These are phyloP conservation scores for Lasiodiplodia theobromae DNA, from an alignment of 2,329 filamentous ascomycete genomes.

Conservation along the genomic window DNA sequence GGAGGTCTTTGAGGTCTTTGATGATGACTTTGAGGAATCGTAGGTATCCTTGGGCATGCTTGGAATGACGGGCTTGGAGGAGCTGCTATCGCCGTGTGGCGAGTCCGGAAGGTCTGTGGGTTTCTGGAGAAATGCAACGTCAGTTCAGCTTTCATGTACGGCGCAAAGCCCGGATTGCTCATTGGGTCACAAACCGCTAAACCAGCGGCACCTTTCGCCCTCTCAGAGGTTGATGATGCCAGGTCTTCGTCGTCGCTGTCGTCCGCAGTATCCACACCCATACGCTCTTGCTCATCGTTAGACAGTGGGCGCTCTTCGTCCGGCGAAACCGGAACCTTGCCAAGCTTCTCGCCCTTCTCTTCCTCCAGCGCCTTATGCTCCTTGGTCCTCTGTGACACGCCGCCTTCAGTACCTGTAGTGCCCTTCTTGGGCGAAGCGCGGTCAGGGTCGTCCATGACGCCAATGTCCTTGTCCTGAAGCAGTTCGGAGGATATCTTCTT, in stretches of 20 bases:
- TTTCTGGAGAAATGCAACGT: slow-evolving; percentile 63
- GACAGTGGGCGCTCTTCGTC: slow-evolving; percentile 86
- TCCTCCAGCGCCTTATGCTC: slow-evolving; percentile 72
- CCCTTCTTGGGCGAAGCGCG: slow-evolving; percentile 79
- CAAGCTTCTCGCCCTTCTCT: slow-evolving; percentile 68
- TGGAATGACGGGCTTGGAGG: slow-evolving; percentile 71
- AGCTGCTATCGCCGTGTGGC: slow-evolving; percentile 65
- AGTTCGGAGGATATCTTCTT: slow-evolving; percentile 32
- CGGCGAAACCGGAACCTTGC: slow-evolving; percentile 81
- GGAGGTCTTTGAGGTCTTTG: slow-evolving; percentile 21
- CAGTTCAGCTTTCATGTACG: neutral
- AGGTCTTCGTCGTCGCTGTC: slow-evolving; percentile 45
- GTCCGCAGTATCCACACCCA: slow-evolving; percentile 51
- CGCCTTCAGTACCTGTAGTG: slow-evolving; percentile 86
- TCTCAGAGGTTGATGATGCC: slow-evolving; percentile 37
- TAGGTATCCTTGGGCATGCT: slow-evolving; percentile 65
- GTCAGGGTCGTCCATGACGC: slow-evolving; percentile 91
- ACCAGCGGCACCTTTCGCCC: slow-evolving; percentile 43
- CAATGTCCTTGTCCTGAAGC: slow-evolving; percentile 61
- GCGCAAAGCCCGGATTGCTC: neutral
- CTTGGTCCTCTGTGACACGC: slow-evolving; percentile 87
- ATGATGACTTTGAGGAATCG: slow-evolving; percentile 54
- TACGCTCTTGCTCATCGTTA: slow-evolving; percentile 78
- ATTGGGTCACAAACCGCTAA: slow-evolving; percentile 62
- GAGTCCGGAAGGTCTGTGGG: slow-evolving; percentile 81